Evolutionary conservation across 306 rosid genomes (phyloP), one percentile per base, ranked within the genome.

Genomic region (Prunus kanzakura): DNA sequence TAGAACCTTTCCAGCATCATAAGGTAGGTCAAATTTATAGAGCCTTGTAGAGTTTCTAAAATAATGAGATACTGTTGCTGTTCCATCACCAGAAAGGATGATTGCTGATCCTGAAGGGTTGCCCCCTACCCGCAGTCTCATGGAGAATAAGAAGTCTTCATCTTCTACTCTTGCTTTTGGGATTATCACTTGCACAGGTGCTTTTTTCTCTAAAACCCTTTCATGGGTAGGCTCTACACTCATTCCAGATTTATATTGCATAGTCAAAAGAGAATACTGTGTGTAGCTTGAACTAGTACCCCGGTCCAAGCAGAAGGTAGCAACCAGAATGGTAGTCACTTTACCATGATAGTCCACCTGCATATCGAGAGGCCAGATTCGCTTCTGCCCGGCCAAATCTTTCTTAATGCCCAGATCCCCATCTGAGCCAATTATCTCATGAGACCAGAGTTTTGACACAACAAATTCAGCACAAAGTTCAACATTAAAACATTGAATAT

Each of bases 311-410:
- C 97, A 92, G 67, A 90, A 86, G 74, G 93, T 92, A 43, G 97
- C 96, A 80, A 92, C 89, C 69, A 95, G 86, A 85, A 95, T 76
- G 71, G 99, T 92, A 64, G 89, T 80, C 78, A 89, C 97, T 81
- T 87, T 86, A 67, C 96, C 97, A 22, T 78, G 78, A 76, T 86
- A 87, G 74, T 90, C 97, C 63, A 89, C 92, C 86, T 87, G 92
- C 87, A 90, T 72, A 86, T 90, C 95, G 76, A 95, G 92, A 65
- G 97, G 97, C 97, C 96, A 95, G 43, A 92, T 92, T 85, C 82
- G 87, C 88, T 92, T 95, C 80, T 90, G 97, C 73, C 99, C 99
- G 4, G 99, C 99, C 75, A 95, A 84, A 87, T 90, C 98, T 84
- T 92, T 90, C 84, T 89, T 95, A 32, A 92, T 90, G 63, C 96